phyloP scores from a whole-genome alignment of 768 basidiomycete genomes.

The Psilocybe cyanescens region DNA sequence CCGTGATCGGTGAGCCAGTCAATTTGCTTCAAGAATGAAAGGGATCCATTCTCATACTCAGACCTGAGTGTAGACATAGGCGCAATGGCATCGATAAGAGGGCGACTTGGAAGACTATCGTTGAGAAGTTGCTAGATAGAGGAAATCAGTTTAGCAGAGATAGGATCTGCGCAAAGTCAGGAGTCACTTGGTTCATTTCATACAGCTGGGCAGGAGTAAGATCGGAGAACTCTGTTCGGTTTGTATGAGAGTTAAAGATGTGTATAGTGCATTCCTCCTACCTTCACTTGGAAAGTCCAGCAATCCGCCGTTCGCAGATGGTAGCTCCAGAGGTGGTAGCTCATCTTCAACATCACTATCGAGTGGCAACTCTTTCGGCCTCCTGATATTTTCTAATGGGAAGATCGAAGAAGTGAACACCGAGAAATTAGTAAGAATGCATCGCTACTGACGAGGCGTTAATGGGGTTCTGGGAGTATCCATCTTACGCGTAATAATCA shows the following conservation, averaged over 20 bases:
- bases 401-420: not conserved
- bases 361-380: not conserved
- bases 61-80: constrained; percentile 58
- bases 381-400: constrained; percentile 2
- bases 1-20: constrained; percentile 67
- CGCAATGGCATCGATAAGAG: constrained; percentile 57
- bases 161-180: not conserved
- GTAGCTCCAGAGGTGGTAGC: not conserved
- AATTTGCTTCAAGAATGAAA: constrained; percentile 73
- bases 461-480: constrained; percentile 6
- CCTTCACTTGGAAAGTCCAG: constrained; percentile 9
- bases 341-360: not conserved
- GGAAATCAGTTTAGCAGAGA: not conserved
- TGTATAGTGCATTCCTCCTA: not conserved
- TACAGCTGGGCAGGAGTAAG: constrained; percentile 26
- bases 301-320: not conserved
- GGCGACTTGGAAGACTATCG: constrained; percentile 43
- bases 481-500: not conserved
- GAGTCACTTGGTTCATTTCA: constrained; percentile 28
- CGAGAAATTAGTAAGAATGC: no score
- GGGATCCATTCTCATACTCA: constrained; percentile 69
- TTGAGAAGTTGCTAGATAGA: constrained; percentile 32
- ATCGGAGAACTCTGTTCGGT: constrained; percentile 7
- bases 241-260: not conserved
- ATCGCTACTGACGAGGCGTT: constrained; percentile 3